These are phyloP conservation scores for Abortiporus biennis DNA, from an alignment of 1,284 basidiomycete genomes.

Conservation along the genomic window DNA sequence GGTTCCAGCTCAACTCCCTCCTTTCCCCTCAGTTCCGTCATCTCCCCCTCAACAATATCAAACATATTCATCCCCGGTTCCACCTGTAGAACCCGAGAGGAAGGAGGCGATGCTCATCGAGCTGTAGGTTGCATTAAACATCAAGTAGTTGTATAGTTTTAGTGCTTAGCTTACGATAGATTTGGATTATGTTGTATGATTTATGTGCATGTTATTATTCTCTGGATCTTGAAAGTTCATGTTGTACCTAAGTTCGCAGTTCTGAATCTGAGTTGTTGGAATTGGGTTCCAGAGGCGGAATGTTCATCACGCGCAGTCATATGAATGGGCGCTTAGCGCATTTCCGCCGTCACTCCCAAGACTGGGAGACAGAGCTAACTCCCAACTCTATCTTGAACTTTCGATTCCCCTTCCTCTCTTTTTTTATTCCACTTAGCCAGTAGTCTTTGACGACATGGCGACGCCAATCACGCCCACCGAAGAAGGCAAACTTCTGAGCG, in stretches of 20 bases:
- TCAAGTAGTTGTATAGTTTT: not conserved
- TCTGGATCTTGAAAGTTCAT: not conserved
- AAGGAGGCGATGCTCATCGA: slow-evolving; percentile 85
- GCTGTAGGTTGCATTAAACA: slow-evolving; percentile 29
- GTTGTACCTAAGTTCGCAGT: too few relatives aligned
- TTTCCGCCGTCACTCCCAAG: not conserved
- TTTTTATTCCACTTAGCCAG: not conserved
- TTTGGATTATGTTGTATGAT: not conserved
- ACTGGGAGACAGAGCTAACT: too few relatives aligned
- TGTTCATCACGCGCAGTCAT: not conserved
- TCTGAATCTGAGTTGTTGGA: too few relatives aligned
- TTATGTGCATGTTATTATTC: slow-evolving; percentile 5
- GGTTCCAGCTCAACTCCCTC: slow-evolving; percentile 37
- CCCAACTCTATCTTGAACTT: too few relatives aligned
- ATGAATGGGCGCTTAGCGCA: not conserved
- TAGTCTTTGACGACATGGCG: slow-evolving; percentile 13
- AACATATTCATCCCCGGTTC: slow-evolving; percentile 40
- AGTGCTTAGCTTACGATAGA: slow-evolving; percentile 1
- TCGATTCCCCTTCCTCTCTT: not conserved
- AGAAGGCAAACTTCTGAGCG: slow-evolving; percentile 78
- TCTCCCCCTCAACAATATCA: slow-evolving; percentile 51
- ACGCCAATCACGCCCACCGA: slow-evolving; percentile 27
- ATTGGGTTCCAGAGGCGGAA: too few relatives aligned
- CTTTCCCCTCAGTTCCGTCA: slow-evolving; percentile 69
- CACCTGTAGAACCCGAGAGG: slow-evolving; percentile 54